phyloP scores from a whole-genome alignment of 768 basidiomycete genomes.

The Lentinula sp. region DNA sequence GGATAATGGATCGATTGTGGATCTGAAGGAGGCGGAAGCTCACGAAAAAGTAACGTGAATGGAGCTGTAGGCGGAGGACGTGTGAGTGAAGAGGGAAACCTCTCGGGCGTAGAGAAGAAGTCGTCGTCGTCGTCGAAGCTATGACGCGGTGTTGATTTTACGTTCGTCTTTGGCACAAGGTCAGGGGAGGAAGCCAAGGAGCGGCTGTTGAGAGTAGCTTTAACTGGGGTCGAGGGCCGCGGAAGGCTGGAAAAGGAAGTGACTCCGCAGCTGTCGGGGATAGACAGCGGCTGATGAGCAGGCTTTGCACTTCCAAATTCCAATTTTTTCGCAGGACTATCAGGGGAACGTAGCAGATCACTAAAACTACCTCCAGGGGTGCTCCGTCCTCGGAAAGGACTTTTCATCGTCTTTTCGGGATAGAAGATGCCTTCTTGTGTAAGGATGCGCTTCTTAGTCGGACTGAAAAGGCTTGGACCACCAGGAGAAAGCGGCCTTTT shows the following conservation, averaged over 20 bases:
- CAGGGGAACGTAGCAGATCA: constrained; percentile 35
- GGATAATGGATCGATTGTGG: constrained; percentile 61
- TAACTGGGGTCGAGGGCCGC: constrained; percentile 9
- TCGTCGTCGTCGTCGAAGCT: constrained; percentile 12
- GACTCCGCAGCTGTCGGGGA: neutral
- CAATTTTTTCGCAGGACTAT: constrained; percentile 45
- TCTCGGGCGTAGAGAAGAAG: constrained; percentile 17
- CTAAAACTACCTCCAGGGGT: constrained; percentile 35
- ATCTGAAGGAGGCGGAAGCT: constrained; percentile 36
- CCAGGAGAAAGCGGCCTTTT: constrained; percentile 64
- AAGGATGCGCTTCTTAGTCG: constrained; percentile 65
- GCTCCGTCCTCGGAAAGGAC: constrained; percentile 23
- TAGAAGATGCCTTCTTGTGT: constrained; percentile 44
- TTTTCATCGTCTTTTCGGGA: constrained; percentile 30
- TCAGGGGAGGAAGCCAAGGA: constrained; percentile 22
- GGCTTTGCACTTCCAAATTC: constrained; percentile 35
- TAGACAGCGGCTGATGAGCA: constrained; percentile 8
- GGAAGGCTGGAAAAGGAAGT: neutral
- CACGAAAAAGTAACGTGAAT: constrained; percentile 25
- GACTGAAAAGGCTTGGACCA: constrained; percentile 42
- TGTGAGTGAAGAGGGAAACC: constrained; percentile 6
- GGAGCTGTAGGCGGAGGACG: constrained; percentile 8
- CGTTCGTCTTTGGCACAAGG: constrained; percentile 12
- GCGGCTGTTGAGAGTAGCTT: constrained; percentile 9
- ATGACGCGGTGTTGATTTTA: neutral